Evolutionary conservation across 1,139 yeast genomes (phyloP).

Genomic region (Petasospora fabianii): DNA sequence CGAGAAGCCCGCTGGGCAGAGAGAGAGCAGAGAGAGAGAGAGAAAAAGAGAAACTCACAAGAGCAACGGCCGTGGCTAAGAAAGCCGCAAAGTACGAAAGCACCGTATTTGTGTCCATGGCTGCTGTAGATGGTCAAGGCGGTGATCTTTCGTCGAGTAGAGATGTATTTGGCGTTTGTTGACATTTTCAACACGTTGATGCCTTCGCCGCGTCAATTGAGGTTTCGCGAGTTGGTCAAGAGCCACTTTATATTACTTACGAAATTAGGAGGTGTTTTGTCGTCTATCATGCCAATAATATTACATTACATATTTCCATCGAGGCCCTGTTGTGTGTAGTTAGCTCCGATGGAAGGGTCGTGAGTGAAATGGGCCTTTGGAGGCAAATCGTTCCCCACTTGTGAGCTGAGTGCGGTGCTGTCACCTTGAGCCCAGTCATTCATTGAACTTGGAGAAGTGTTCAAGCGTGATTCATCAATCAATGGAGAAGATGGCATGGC

Average conservation of each 20-base stretch:
- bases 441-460: slow-evolving; percentile 11
- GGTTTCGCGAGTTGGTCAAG: slow-evolving; percentile 2
- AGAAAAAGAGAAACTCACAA: slow-evolving; percentile 6
- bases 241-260: too few relatives aligned
- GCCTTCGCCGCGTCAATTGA: too few relatives aligned
- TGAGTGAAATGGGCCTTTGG: slow-evolving; percentile 20
- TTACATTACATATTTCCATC: too few relatives aligned
- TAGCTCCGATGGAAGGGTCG: slow-evolving; percentile 13
- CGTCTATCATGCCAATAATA: too few relatives aligned
- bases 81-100: slow-evolving; percentile 2
- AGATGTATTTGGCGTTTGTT: background rate
- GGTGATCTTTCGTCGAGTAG: background rate
- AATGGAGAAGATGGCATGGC: slow-evolving; percentile 26
- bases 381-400: slow-evolving; percentile 11
- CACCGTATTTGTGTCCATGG: background rate
- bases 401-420: slow-evolving; percentile 7
- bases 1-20: too few relatives aligned
- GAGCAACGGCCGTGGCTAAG: slow-evolving; percentile 3
- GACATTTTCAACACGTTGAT: slow-evolving; percentile 3
- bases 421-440: slow-evolving; percentile 11
- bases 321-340: slow-evolving; percentile 1
- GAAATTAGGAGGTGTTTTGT: too few relatives aligned
- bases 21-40: too few relatives aligned
- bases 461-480: slow-evolving; percentile 11
- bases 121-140: background rate